Evolutionary conservation across 768 basidiomycete genomes (phyloP), one percentile per base, ranked within the genome.

Genomic region (Rhodotorula paludigena): DNA sequence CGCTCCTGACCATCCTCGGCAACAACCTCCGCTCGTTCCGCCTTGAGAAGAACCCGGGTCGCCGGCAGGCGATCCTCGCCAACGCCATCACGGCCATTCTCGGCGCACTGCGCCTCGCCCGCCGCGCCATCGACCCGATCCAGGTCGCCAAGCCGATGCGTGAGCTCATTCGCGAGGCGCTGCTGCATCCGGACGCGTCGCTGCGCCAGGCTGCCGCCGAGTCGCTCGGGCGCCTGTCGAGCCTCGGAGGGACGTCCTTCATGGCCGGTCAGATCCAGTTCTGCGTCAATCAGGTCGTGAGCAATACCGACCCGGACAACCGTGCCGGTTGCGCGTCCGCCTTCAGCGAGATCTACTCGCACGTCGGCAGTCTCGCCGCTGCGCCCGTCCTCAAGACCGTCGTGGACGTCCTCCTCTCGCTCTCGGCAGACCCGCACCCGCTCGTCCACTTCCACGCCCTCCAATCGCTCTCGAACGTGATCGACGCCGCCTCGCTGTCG

Each of bases 391-490:
- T 98, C 66, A 98, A 97, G 78, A 96, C 93, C 1, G 91, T 93
- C 0, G 89, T 94, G 68, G 92, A 96, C 76, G 87, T 98, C 52
- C 82, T 97, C 44, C 90, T 94, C 85, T 94, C 93, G 0, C 84
- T 99, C 28, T 86, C 88, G 78, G 92, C 89, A 68, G 96, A 99
- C 77, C 92, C 94, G 1, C 96, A 98, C 77, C 94, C 96, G 0
- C 83, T 92, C 39, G 96, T 97, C 11, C 94, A 98, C 78, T 96
- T 88, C 76, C 93, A 89, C 86, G 87, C 94, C 5, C 81, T 97
- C 68, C 86, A 84, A 55, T 89, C 96, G 1, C 81, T 99, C 38
- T 85, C 88, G 11, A 83, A 85, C 23, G 93, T 98, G 64, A 87
- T 96, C 77, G 87, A 90, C 75, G 88, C 93, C 6, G 92, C 94